These are phyloP conservation scores for Leishmania mexicana DNA, from an alignment of 208 protist genomes.

Conservation along the genomic window DNA sequence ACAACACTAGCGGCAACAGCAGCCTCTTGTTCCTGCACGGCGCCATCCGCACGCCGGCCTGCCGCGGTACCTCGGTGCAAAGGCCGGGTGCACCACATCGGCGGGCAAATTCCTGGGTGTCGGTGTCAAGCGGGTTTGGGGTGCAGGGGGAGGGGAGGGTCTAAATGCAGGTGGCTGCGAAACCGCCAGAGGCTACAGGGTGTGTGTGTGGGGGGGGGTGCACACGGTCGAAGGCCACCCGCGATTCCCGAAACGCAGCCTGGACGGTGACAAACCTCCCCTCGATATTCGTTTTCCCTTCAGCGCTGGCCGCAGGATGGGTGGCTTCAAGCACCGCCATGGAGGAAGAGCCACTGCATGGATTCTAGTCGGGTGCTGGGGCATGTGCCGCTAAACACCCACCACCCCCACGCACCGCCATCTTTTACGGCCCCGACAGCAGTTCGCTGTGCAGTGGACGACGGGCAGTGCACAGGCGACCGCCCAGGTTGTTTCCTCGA, in stretches of 20 bases:
- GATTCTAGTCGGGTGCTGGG: background rate
- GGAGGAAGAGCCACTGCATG: background rate
- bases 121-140: too few relatives aligned
- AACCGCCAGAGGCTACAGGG: too few relatives aligned
- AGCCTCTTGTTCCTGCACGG: too few relatives aligned
- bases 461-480: background rate
- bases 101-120: too few relatives aligned
- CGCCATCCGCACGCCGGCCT: too few relatives aligned
- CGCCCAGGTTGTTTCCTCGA: background rate
- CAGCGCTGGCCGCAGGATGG: background rate
- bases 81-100: too few relatives aligned
- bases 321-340: background rate
- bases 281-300: background rate
- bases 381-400: background rate
- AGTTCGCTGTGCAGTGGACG: background rate
- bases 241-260: background rate
- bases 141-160: too few relatives aligned
- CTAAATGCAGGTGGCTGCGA: too few relatives aligned
- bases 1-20: too few relatives aligned
- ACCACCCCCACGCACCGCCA: background rate
- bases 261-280: background rate
- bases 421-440: background rate
- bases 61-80: too few relatives aligned
- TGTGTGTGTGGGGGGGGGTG: too few relatives aligned
- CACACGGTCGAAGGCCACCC: background rate